Evolutionary conservation across 2,329 filamentous ascomycete species (phyloP).

Genomic region (Phyllosticta citrichinensis): DNA sequence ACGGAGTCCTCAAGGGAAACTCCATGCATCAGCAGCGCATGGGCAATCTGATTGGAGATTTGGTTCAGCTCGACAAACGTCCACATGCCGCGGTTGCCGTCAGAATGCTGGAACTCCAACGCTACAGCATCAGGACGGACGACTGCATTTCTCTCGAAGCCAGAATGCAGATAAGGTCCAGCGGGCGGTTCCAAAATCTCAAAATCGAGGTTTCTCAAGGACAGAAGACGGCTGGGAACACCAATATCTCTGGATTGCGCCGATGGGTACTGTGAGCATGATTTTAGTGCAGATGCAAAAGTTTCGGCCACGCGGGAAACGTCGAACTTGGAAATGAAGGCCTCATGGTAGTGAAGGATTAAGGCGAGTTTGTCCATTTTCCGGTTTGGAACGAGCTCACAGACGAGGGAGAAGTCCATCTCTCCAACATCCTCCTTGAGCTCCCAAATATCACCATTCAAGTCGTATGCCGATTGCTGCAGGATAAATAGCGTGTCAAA

Average conservation of each 20-base stretch:
- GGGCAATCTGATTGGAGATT: constrained; percentile 24
- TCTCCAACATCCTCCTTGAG: constrained; percentile 42
- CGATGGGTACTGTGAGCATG: constrained; percentile 18
- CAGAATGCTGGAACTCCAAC: constrained; percentile 28
- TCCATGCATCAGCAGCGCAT: constrained; percentile 18
- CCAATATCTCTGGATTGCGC: constrained; percentile 16
- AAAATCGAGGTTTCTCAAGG: constrained; percentile 19
- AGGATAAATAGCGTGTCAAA: constrained; percentile 77
- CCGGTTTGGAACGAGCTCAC: constrained; percentile 56
- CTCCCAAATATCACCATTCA: constrained; percentile 42
- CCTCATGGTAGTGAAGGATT: constrained; percentile 47
- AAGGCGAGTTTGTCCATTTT: constrained; percentile 45
- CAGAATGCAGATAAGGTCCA: constrained; percentile 24
- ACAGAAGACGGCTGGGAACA: constrained; percentile 14
- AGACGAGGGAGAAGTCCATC: constrained; percentile 71
- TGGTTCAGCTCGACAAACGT: constrained; percentile 22
- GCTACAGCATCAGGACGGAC: constrained; percentile 21
- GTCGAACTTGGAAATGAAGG: constrained; percentile 20
- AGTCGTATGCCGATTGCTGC: constrained; percentile 47
- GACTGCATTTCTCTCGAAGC: constrained; percentile 27
- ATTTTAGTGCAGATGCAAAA: constrained; percentile 19
- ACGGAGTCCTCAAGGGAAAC: constrained; percentile 24
- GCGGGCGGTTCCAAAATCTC: constrained; percentile 3
- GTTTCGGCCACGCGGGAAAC: constrained; percentile 20
- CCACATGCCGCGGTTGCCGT: constrained; percentile 23